Percentiles rank a stretch among this genome's conserved stretches.
Evolutionary conservation across 2,329 filamentous ascomycete genomes (phyloP).

Genomic region (Dactylellina cionopaga): DNA sequence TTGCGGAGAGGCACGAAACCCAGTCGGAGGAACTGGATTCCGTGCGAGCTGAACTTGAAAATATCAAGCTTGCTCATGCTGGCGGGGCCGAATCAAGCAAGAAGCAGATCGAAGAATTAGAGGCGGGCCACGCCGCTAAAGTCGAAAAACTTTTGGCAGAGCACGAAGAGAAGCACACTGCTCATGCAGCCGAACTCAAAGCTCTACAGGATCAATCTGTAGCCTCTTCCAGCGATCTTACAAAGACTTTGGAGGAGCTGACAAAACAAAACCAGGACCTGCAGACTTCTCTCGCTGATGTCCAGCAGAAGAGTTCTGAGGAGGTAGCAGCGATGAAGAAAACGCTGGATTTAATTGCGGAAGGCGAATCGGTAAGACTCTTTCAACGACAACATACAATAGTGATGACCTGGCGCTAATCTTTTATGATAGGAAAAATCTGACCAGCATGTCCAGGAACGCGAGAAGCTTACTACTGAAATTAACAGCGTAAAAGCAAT

Average conservation of each 20-base stretch:
- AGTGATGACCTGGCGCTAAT: neutral
- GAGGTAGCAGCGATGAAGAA: conserved; percentile 30
- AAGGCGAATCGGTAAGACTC: conserved; percentile 40
- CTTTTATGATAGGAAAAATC: conserved; percentile 22
- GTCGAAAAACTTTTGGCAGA: conserved; percentile 31
- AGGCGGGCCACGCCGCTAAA: conserved; percentile 25
- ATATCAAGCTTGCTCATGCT: conserved; percentile 21
- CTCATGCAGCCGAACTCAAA: conserved; percentile 32
- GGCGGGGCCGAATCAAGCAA: conserved; percentile 2
- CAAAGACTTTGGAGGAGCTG: conserved; percentile 28
- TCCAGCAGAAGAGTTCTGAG: conserved; percentile 27
- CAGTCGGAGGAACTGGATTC: conserved; percentile 32
- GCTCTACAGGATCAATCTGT: conserved; percentile 28
- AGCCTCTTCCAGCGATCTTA: conserved; percentile 17
- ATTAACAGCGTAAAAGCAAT: conserved; percentile 4
- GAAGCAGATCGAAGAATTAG: conserved; percentile 25
- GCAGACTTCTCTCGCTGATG: conserved; percentile 25
- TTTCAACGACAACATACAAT: neutral
- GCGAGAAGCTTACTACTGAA: conserved; percentile 38
- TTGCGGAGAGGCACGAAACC: conserved; percentile 34
- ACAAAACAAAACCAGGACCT: conserved; percentile 37
- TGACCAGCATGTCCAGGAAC: conserved; percentile 23
- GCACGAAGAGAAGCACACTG: conserved; percentile 32
- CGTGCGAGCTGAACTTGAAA: conserved; percentile 21
- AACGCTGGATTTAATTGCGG: conserved; percentile 25